Percentiles rank a stretch among this genome's conserved stretches.
phyloP scores from a whole-genome alignment of 31 red algal species.

The Endocladia muricata region DNA sequence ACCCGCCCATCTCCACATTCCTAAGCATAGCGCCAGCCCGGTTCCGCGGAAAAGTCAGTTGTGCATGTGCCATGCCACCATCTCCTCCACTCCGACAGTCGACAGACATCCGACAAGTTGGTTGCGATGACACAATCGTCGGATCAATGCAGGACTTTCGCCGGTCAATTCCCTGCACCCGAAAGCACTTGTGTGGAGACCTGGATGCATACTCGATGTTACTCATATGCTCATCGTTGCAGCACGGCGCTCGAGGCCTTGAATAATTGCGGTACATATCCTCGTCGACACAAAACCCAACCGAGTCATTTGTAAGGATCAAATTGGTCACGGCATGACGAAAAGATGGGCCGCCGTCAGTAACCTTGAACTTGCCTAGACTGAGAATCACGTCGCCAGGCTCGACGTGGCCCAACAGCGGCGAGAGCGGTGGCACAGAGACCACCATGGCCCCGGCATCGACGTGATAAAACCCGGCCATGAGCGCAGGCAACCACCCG shows the following conservation, averaged over 20 bases:
- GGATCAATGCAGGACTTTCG: conserved; percentile 6
- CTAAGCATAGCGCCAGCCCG: not conserved
- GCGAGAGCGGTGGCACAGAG: conserved; percentile 16
- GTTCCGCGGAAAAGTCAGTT: not conserved
- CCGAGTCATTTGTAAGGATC: not conserved
- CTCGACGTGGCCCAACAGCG: conserved; percentile 10
- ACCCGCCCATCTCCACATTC: not conserved
- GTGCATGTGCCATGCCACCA: no score
- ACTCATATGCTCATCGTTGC: not conserved
- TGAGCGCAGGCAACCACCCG: conserved; percentile 17
- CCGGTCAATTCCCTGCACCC: not conserved
- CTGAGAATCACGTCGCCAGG: conserved; percentile 47
- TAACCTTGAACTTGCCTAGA: conserved; percentile 17
- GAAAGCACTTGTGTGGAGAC: conserved; percentile 12
- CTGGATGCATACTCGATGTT: not conserved
- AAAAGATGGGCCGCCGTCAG: conserved; percentile 24
- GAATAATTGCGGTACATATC: not conserved
- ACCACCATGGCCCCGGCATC: conserved; percentile 44
- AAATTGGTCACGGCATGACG: conserved; percentile 14
- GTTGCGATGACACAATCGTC: not conserved
- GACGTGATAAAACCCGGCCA: conserved; percentile 7
- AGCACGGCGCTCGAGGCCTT: not conserved
- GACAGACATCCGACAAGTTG: conserved; percentile 1
- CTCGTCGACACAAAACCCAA: conserved; percentile 56
- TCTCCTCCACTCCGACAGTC: conserved; percentile 9